These are phyloP conservation scores for Drechslera avenae DNA, from an alignment of 2,329 filamentous ascomycete genomes.

Conservation along the genomic window DNA sequence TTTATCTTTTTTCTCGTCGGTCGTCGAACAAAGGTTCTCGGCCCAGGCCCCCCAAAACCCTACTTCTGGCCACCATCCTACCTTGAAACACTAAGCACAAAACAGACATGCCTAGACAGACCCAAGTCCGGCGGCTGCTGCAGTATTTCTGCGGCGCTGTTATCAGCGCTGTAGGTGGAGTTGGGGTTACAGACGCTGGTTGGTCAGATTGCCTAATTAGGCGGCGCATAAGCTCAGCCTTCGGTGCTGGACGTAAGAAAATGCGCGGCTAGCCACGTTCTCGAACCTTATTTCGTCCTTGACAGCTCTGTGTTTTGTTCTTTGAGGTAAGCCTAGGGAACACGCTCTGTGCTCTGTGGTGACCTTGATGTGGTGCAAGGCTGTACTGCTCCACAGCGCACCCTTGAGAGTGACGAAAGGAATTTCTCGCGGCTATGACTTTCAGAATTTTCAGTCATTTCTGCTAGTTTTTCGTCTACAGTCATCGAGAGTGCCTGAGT, in stretches of 20 bases:
- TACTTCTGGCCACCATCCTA: not conserved
- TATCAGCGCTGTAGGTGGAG: slow-evolving; percentile 1
- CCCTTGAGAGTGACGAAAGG: not conserved
- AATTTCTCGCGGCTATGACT: not conserved
- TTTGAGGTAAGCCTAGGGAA: not conserved
- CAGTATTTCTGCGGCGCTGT: slow-evolving; percentile 7
- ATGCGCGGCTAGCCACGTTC: not conserved
- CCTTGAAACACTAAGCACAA: slow-evolving; percentile 12
- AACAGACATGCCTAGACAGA: not conserved
- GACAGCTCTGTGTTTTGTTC: not conserved
- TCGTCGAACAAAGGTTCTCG: not conserved
- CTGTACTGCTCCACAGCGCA: not conserved
- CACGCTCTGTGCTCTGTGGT: too few relatives aligned
- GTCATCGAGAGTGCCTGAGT: not conserved
- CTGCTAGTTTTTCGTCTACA: not conserved
- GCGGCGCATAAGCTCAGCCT: slow-evolving; percentile 5
- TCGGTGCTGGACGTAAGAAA: slow-evolving; percentile 1
- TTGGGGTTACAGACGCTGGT: slow-evolving; percentile 1
- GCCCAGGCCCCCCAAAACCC: not conserved
- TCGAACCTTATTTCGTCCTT: not conserved
- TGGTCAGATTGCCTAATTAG: slow-evolving; percentile 10
- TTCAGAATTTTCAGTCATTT: not conserved
- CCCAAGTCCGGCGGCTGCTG: slow-evolving; percentile 6
- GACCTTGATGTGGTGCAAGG: not conserved
- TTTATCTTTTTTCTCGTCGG: not conserved